Percentiles rank a stretch among this genome's conserved stretches.
Evolutionary conservation across 257 asterid genomes (phyloP).

Genomic region (Solanum rostratum): DNA sequence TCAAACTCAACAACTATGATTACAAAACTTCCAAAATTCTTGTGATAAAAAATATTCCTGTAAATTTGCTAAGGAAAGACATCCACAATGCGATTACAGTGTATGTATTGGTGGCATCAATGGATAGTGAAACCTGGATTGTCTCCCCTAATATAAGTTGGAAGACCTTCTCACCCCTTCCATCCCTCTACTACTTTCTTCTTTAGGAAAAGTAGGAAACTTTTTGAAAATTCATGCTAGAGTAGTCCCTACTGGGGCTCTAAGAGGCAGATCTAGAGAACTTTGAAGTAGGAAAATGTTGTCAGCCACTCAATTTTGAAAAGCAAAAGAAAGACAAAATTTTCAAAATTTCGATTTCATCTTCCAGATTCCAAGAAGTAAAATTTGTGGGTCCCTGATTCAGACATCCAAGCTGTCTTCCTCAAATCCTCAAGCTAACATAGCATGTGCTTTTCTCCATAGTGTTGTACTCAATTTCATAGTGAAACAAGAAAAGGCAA

Average conservation of each 20-base stretch:
- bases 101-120: background rate
- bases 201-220: background rate
- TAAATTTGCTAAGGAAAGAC: background rate
- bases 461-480: background rate
- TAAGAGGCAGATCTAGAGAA: background rate
- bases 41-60: background rate
- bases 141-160: background rate
- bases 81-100: background rate
- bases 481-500: background rate
- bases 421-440: background rate
- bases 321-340: background rate
- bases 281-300: background rate
- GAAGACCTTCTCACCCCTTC: background rate
- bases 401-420: constrained; percentile 4
- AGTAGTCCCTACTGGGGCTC: background rate
- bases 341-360: background rate
- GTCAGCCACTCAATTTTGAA: background rate
- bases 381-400: background rate
- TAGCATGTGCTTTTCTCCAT: constrained; percentile 7
- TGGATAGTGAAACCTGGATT: background rate
- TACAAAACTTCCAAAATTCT: background rate
- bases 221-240: background rate
- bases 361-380: background rate
- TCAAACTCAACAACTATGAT: background rate
- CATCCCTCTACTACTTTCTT: background rate